phyloP scores from a whole-genome alignment of 805 yeast genomes.

The Yamadazyma sp. region DNA sequence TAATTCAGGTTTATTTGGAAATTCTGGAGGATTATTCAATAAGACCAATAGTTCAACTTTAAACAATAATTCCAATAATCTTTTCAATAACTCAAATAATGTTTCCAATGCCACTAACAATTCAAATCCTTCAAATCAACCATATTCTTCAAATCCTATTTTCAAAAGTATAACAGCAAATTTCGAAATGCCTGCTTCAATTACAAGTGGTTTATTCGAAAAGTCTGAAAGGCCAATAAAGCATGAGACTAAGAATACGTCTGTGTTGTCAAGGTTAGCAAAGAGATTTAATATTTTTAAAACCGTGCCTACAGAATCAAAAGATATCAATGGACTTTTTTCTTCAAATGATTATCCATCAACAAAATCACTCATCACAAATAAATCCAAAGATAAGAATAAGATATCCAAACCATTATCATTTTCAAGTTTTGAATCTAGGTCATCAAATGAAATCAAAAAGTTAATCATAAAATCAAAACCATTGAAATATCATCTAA shows the following conservation, averaged over 20 bases:
- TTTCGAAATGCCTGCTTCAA: constrained; percentile 14
- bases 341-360: constrained; percentile 10
- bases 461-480: constrained; percentile 37
- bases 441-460: constrained; percentile 17
- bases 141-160: constrained; percentile 8
- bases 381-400: constrained; percentile 1
- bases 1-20: constrained; percentile 24
- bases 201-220: constrained; percentile 10
- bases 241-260: too few relatives aligned
- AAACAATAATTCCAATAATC: constrained; percentile 9
- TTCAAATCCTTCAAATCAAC: background rate
- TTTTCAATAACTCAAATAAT: constrained; percentile 7
- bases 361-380: constrained; percentile 1
- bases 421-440: constrained; percentile 8
- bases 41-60: constrained; percentile 8
- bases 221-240: too few relatives aligned
- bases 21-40: constrained; percentile 22
- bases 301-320: background rate
- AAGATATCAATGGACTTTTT: constrained; percentile 9
- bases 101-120: background rate
- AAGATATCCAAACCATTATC: constrained; percentile 12
- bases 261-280: constrained; percentile 8
- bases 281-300: constrained; percentile 12
- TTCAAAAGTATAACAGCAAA: constrained; percentile 9
- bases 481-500: constrained; percentile 39